These are phyloP conservation scores for Podospora australis DNA, from an alignment of 495 filamentous ascomycete genomes.

Conservation along the genomic window DNA sequence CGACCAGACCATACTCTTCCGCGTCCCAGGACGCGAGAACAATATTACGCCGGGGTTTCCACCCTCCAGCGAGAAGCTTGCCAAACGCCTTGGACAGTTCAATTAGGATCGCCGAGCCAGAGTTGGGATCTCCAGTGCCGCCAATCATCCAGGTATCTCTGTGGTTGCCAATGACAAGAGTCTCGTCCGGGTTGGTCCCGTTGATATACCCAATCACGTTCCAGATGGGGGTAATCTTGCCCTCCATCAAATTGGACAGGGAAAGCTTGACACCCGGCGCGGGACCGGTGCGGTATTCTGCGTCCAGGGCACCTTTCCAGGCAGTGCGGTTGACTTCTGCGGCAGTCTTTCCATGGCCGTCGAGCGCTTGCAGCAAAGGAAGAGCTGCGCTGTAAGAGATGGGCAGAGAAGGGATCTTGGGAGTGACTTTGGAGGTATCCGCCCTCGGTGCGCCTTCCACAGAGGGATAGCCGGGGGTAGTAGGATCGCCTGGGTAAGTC, in stretches of 20 bases:
- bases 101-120: slow-evolving; percentile 61
- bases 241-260: slow-evolving; percentile 74
- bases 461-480: slow-evolving; percentile 83
- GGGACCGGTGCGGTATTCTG: slow-evolving; percentile 80
- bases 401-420: slow-evolving; percentile 78
- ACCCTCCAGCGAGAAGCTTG: slow-evolving; percentile 63
- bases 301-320: slow-evolving; percentile 65
- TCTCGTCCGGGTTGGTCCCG: slow-evolving; percentile 63
- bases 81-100: slow-evolving; percentile 75
- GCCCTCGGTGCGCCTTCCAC: slow-evolving; percentile 67
- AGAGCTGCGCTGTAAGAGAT: slow-evolving; percentile 76
- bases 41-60: slow-evolving; percentile 78
- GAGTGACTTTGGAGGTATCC: slow-evolving; percentile 54
- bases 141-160: slow-evolving; percentile 83
- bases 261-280: slow-evolving; percentile 65
- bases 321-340: slow-evolving; percentile 63
- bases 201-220: slow-evolving; percentile 85
- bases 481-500: slow-evolving; percentile 48
- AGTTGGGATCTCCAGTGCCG: slow-evolving; percentile 54
- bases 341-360: slow-evolving; percentile 71
- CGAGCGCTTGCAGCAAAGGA: slow-evolving; percentile 70
- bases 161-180: slow-evolving; percentile 84
- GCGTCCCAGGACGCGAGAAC: slow-evolving; percentile 87
- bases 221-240: slow-evolving; percentile 76
- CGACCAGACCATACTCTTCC: slow-evolving; percentile 78